Percentiles rank a stretch among this genome's conserved stretches.
These are phyloP conservation scores for Penicillium vulpinum DNA, from an alignment of 2,329 filamentous ascomycete genomes.

Conservation along the genomic window DNA sequence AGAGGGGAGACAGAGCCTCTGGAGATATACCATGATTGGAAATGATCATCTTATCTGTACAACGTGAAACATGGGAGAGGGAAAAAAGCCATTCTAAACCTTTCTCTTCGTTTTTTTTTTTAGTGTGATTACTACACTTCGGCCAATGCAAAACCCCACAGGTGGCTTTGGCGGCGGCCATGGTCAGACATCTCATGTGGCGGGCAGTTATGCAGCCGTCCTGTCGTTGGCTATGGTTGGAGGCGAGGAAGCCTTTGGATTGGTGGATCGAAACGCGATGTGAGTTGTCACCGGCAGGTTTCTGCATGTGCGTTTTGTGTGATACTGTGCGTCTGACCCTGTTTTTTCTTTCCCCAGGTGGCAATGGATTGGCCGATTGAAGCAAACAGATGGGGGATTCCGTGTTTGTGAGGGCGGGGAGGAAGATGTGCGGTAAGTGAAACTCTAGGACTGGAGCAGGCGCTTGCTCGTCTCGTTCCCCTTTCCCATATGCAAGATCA, in stretches of 20 bases:
- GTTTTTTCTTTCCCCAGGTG: slow-evolving; percentile 51
- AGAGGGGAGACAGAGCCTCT: slow-evolving; percentile 1
- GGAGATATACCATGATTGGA: background rate
- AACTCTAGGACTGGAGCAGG: background rate
- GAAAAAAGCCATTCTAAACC: background rate
- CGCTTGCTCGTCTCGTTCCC: background rate
- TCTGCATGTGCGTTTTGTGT: background rate
- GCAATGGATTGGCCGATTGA: slow-evolving; percentile 84
- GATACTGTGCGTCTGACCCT: slow-evolving; percentile 24
- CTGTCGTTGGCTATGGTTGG: slow-evolving; percentile 78
- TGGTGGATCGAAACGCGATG: slow-evolving; percentile 79
- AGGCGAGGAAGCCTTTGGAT: slow-evolving; percentile 68
- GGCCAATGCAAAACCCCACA: slow-evolving; percentile 74
- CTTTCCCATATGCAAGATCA: slow-evolving; percentile 17
- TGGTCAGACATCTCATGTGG: slow-evolving; percentile 84
- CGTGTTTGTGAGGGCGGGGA: slow-evolving; percentile 82
- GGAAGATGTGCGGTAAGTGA: slow-evolving; percentile 77
- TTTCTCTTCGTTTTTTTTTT: background rate
- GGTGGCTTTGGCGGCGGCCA: slow-evolving; percentile 95
- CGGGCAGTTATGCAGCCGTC: slow-evolving; percentile 81
- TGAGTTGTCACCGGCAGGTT: slow-evolving; percentile 32
- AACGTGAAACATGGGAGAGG: background rate
- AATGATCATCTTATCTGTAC: slow-evolving; percentile 1
- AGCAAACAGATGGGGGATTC: slow-evolving; percentile 88
- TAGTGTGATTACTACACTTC: slow-evolving; percentile 70